Evolutionary conservation across 2,329 filamentous ascomycete species (phyloP).

Genomic region (Diaporthe aspalathi): DNA sequence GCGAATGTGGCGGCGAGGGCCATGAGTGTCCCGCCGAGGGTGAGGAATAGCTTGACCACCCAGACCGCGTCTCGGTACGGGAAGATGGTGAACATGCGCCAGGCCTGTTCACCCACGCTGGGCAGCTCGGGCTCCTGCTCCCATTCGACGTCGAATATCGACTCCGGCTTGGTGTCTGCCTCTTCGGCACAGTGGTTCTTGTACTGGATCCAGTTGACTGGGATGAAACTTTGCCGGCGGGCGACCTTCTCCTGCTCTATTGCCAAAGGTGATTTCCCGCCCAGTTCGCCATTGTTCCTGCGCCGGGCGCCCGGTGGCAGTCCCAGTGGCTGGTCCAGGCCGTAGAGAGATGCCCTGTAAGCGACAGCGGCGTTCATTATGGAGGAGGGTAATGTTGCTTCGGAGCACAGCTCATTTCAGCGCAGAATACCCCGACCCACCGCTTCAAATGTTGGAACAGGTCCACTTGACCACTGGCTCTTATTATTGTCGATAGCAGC

Average conservation of each 20-base stretch:
- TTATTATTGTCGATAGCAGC: neutral
- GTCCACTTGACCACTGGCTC: too few species aligned
- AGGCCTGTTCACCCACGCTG: conserved; percentile 5
- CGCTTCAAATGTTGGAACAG: neutral
- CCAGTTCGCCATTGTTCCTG: neutral
- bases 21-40: conserved; percentile 12
- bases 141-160: conserved; percentile 17
- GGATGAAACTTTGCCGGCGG: conserved; percentile 1
- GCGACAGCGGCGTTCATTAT: conserved; percentile 13
- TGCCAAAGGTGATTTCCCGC: neutral
- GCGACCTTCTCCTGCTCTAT: neutral
- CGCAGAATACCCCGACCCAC: neutral
- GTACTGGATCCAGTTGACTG: conserved; percentile 27
- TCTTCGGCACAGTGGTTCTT: conserved; percentile 11
- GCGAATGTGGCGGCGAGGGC: conserved; percentile 24
- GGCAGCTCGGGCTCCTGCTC: neutral
- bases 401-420: conserved; percentile 10
- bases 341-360: conserved; percentile 21
- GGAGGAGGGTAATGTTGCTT: neutral
- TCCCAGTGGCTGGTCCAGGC: conserved; percentile 25
- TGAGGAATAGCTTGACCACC: conserved; percentile 23
- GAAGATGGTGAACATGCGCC: conserved; percentile 14
- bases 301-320: neutral
- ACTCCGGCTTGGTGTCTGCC: neutral
- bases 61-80: conserved; percentile 17